Base-by-base conservation (phyloP, 495 filamentous ascomycete species). In the Tuber umbilicatum region DNA sequence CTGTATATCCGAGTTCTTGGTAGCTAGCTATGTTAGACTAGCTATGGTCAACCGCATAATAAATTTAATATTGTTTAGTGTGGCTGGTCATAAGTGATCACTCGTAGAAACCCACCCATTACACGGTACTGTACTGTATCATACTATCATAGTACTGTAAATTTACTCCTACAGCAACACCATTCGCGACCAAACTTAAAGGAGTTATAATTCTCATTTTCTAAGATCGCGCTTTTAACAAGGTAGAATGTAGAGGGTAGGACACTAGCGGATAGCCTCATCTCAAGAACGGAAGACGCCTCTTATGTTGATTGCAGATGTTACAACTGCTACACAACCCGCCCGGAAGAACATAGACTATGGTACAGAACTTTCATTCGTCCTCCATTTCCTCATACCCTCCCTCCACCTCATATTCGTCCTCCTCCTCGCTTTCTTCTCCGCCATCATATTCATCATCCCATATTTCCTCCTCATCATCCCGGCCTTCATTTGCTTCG, bases 401-500 rank as follows among this genome's bases (percentile, higher is more conserved):
- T 50, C 64, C 69, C 14, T 42, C 78, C n/a, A n/a, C n/a, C 64
- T 70, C 76, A 23, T 67, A 27, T 69, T 73, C 77, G 39, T n/a
- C 41, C 55, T 72, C 78, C 47, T 74, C 68, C 19, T 10, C 55
- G 19, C 55, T 7, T 14, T 68, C 39, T 19, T 40, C 39, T 21
- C 74, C 68, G n/a, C 27, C 75, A 45, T 74, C 72, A 27, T 73
- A 68, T 35, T 73, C 78, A 70, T 80, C 77, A 31, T 73, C 78
- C 78, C 73, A 75, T 71, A 76, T 76, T 70, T 80, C 78, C 2
- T 76, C 74, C 16, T 80, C 77, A n/a, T 78, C 78, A 45, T n/a
- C n/a, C n/a, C n/a, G n/a, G n/a, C 64, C 86, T 17, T 86, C 84
- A 45, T 86, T 85, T 76, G 87, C 85, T 31, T 88, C 86, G 72